Evolutionary conservation across 176 grass and related monocot genomes (phyloP).

Genomic region (Hordeum marinum): DNA sequence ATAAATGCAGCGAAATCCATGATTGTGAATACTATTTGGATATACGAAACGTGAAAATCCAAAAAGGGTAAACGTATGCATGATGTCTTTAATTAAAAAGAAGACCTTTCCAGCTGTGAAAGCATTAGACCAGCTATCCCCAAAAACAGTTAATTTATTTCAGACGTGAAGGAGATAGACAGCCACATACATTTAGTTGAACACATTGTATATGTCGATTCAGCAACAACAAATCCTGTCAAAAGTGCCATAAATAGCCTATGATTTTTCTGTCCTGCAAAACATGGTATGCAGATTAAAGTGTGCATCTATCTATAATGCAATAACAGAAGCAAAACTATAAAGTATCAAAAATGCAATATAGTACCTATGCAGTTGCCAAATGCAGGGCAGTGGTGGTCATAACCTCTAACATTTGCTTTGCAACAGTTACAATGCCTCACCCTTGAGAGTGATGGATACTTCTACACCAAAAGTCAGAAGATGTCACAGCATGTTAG

Average conservation of each 20-base stretch:
- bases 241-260: conserved; percentile 83
- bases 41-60: background rate
- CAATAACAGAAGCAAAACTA: conserved; percentile 2
- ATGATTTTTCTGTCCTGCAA: conserved; percentile 86
- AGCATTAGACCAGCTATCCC: background rate
- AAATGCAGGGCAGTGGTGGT: conserved; percentile 93
- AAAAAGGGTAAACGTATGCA: background rate
- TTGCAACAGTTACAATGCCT: conserved; percentile 82
- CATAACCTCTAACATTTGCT: conserved; percentile 74
- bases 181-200: conserved; percentile 73
- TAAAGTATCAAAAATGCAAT: background rate
- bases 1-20: background rate
- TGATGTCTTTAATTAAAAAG: background rate
- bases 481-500: conserved; percentile 9
- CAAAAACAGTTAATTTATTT: conserved; percentile 14
- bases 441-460: conserved; percentile 61
- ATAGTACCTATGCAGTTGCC: conserved; percentile 91
- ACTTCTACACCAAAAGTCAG: conserved; percentile 45
- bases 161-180: conserved; percentile 15
- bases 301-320: background rate
- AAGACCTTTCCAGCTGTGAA: background rate
- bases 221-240: conserved; percentile 88
- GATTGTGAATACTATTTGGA: background rate
- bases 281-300: conserved; percentile 17
- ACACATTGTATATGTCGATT: conserved; percentile 93